Percentiles rank a stretch among this genome's conserved stretches.
These are phyloP conservation scores for Noccaea caerulescens DNA, from an alignment of 345 rosid genomes.

Conservation along the genomic window DNA sequence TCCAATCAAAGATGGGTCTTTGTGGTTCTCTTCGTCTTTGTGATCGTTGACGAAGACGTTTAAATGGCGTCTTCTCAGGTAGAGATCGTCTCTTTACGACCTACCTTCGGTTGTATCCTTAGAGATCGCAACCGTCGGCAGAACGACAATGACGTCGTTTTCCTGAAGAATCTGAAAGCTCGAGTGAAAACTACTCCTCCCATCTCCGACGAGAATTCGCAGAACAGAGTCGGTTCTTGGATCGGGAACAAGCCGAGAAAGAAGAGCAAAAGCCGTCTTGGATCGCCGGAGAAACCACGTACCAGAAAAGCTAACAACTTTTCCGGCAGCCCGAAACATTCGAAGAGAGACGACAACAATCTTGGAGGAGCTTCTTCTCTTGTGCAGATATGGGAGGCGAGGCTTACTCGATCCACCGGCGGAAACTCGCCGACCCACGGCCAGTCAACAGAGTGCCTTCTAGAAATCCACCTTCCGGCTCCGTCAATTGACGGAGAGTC, in stretches of 20 bases:
- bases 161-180: conserved; percentile 56
- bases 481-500: conserved; percentile 31
- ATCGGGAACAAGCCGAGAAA: conserved; percentile 17
- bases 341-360: conserved; percentile 22
- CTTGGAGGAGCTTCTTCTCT: conserved; percentile 76
- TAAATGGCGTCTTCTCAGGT: conserved; percentile 70
- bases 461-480: conserved; percentile 28
- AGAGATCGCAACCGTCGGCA: conserved; percentile 55
- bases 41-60: conserved; percentile 1
- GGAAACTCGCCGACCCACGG: conserved; percentile 31
- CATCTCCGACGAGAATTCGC: conserved; percentile 42
- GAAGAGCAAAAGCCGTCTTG: conserved; percentile 30
- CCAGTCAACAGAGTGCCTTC: conserved; percentile 25
- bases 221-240: conserved; percentile 24
- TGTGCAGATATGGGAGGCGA: conserved; percentile 96
- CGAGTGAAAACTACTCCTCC: conserved; percentile 41
- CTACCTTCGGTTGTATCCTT: conserved; percentile 66
- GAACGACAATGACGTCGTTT: conserved; percentile 34
- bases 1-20: conserved; percentile 32
- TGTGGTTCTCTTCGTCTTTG: conserved; percentile 18
- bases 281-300: conserved; percentile 35
- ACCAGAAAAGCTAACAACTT: neutral
- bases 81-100: conserved; percentile 53
- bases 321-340: conserved; percentile 3
- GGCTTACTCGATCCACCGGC: conserved; percentile 51